Base-by-base conservation (phyloP, 371 early-diverging fungal species). In the Conidiobolus coronatus region DNA sequence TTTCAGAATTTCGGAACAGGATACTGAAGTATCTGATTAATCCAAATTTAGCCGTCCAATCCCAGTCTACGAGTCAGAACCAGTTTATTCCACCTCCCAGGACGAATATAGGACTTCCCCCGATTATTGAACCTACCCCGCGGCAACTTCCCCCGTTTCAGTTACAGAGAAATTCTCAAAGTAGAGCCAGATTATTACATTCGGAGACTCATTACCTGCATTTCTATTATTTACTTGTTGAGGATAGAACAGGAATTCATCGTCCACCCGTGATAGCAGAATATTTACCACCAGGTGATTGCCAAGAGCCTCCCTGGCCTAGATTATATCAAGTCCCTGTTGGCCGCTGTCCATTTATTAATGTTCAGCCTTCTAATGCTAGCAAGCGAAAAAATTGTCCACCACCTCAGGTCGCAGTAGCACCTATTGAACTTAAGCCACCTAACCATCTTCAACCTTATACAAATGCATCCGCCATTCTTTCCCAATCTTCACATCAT, bases 211-310 rank as follows among this genome's bases (percentile, higher is more conserved):
- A 63, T 2, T 56, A 56, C 17, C 65, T 64, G 24, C 52, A 56
- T 21, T 54, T 59, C 11, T 48, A 52, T 21, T 68, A 58, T 40
- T 15, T 61, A 0, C 33, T 60, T 1, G 54, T 64, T 13, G 66
- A 68, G 38, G 68, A 68, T 50, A 57, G 52, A 5, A 58, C 57
- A 1, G 59, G 62, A n/a, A 46, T 55, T 0, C 58, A 62, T 42
- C 50, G 61, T 9, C 66, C 68, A 9, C 48, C 58, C 6, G 55
- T 61, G 1, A 42, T 56, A n/a, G 59, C 54, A 37, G 57, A 64
- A 42, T 68, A 58, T 29, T 51, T 51, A 12, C 43, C 47, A 21
- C 24, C 48, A 2, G 51, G 45, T 2, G 52, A 53, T 17, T 24
- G 40, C 11, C 40, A 43, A 18, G 55, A 51, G 0, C 45, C 39